phyloP scores from a whole-genome alignment of 2,329 filamentous ascomycete genomes.

The Trichoderma breve region DNA sequence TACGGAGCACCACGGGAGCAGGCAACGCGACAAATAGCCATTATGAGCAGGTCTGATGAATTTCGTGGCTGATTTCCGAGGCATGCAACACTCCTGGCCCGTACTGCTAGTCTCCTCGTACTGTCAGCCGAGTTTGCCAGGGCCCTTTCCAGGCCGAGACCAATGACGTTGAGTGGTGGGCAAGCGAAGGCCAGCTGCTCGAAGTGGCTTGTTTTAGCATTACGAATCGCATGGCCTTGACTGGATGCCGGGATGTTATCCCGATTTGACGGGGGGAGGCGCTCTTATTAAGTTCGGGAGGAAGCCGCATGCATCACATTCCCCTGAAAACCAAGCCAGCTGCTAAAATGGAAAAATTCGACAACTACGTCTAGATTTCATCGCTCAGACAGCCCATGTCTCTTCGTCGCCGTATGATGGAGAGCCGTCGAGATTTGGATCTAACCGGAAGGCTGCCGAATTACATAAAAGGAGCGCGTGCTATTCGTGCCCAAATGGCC shows the following conservation, averaged over 20 bases:
- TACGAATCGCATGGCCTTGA: conserved; percentile 15
- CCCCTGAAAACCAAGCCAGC: conserved; percentile 2
- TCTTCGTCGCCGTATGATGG: background rate
- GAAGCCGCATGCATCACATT: conserved; percentile 12
- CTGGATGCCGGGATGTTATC: conserved; percentile 11
- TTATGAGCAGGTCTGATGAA: background rate
- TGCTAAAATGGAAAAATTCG: background rate
- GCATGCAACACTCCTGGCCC: conserved; percentile 1
- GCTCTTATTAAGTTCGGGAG: conserved; percentile 16
- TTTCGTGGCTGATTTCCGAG: conserved; percentile 12
- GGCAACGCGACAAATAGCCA: background rate
- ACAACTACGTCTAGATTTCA: background rate
- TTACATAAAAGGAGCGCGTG: background rate
- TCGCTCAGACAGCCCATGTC: background rate
- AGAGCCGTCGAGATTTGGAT: background rate
- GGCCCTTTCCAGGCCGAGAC: conserved; percentile 14
- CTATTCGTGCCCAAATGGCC: conserved; percentile 7
- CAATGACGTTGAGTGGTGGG: conserved; percentile 11
- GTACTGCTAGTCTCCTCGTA: background rate
- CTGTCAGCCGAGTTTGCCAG: conserved; percentile 9
- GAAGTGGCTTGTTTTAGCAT: conserved; percentile 13
- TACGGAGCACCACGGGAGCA: background rate
- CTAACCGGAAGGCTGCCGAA: conserved; percentile 7
- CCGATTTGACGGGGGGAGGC: conserved; percentile 6
- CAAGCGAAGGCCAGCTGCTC: background rate